Base-by-base conservation (phyloP, 2,329 filamentous ascomycete species). In the Metarhizium anisopliae region DNA sequence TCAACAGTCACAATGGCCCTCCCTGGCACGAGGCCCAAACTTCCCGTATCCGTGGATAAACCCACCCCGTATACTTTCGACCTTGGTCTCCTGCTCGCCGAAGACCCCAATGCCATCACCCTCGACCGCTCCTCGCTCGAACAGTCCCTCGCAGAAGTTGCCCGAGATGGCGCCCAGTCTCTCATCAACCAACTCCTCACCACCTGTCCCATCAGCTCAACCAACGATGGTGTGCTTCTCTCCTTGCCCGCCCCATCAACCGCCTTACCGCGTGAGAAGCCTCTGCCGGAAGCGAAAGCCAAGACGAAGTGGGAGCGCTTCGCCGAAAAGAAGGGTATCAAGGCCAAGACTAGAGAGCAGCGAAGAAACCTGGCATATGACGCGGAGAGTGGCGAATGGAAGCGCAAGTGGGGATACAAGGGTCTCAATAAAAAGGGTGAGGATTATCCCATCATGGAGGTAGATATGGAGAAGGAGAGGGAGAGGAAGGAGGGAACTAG, bases 221-320 rank as follows among this genome's bases (percentile, higher is more conserved):
- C 84, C 50, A 65, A 75, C 1, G 79, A 82, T 40, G 81, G 91
- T 63, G 89, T 97, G 2, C 83, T 93, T 52, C 83, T 97, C 54
- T 78, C 82, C 16, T 85, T 99, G 0, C 94, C 94, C 0, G 71
- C 80, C 0, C 77, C 84, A 0, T 75, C 81, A 20, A 95, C 87
- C 1, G 72, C 78, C 0, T 79, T 97, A 4, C 94, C 94, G 29
- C 87, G 94, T 63, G 92, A 96, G 76, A 97, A 99, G 74, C 90
- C 90, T 10, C 78, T 97, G 8, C 94, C 94, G 1, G 80, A 84
- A 55, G 81, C 85, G 62, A 94, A 92, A 75, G 78, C 86, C 56
- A 87, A 87, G 63, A 97, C 93, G 57, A 96, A 91, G 72, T 99
- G 94, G 94, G 87, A 96, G 77, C 84, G 87, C 67, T 99, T 99